Conservation (phyloP, 2,329 filamentous ascomycete genomes). For the Xylaria multiplex region DNA sequence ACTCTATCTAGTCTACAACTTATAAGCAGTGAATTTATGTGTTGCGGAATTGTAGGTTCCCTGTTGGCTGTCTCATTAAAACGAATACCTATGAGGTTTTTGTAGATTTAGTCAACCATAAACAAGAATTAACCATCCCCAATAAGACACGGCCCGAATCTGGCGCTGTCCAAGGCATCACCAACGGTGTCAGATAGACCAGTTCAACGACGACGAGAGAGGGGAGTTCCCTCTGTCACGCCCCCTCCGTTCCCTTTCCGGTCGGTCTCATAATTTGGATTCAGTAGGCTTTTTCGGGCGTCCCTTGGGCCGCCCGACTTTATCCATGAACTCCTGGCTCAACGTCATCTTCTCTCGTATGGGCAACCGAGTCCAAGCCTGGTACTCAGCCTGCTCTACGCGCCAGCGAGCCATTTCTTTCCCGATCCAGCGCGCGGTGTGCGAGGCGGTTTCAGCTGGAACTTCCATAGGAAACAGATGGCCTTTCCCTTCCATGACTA, state of each 20-base stretch:
- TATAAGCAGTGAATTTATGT: neutral
- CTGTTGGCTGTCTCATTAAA: neutral
- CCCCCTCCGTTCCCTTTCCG: neutral
- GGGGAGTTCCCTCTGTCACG: neutral
- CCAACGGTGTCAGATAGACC: neutral
- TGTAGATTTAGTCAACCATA: neutral
- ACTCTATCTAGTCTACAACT: neutral
- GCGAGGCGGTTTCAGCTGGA: constrained; percentile 71
- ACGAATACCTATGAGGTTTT: neutral
- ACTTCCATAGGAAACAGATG: constrained; percentile 89
- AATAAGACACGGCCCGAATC: neutral
- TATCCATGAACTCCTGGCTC: constrained; percentile 64
- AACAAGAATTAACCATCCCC: neutral
- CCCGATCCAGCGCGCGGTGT: constrained; percentile 66
- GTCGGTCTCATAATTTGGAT: constrained; percentile 38
- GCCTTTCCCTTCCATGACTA: constrained; percentile 72
- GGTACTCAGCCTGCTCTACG: constrained; percentile 65
- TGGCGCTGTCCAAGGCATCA: neutral
- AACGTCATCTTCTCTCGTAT: constrained; percentile 65
- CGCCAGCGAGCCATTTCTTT: constrained; percentile 67
- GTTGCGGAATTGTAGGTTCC: neutral
- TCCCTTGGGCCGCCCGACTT: constrained; percentile 54
- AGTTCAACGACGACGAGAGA: neutral
- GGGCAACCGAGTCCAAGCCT: constrained; percentile 63
- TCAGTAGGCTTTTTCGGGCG: constrained; percentile 33